Evolutionary conservation across 306 rosid species (phyloP), one percentile per base, ranked within the genome.

Genomic region (Quercus mongolica): DNA sequence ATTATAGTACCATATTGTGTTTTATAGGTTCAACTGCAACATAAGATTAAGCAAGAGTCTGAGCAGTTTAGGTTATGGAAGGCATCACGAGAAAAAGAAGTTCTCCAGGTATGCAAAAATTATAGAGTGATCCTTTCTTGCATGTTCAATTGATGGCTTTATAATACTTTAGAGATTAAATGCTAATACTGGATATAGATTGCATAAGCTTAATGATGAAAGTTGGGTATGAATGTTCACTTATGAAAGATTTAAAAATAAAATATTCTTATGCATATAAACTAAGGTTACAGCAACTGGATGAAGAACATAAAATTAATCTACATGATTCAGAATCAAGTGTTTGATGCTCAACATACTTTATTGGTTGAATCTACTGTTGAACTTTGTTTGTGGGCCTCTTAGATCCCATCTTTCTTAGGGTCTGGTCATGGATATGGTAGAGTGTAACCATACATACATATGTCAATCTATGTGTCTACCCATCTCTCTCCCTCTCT

Each of bases 61-160:
- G 98, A 96, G 88, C 99, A 96, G 62, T 96, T 93, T 86, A 91
- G 99, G 80, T 79, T 74, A 84, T 96, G 99, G 99, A 96, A 96
- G 83, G 94, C 97, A 72, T 91, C 89, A 21, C 89, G 99, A 2
- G 98, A 93, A 77, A 96, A 96, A 83, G 99, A 96, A 91, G 97
- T 96, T 76, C 97, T 93, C 51, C 99, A 96, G 98, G 99, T 96
- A 91, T 78, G 59, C 25, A 26, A 35, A 35, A 31, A 19, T 33
- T 68, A 23, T 20, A 18, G 31, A 44, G 46, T n/a, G 35, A 70
- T 71, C 20, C 56, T 69, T 30, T 62, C 73, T 26, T 26, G 3
- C 20, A 63, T 61, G 69, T 63, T 26, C 38, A 14, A 18, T 63
- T 10, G n/a, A 63, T 5, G n/a, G n/a, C 17, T 63, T 63, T 17